Percentiles rank a stretch among this genome's conserved stretches.
Conservation (phyloP, 1,139 yeast species). For the Yamadazyma dendronema region DNA sequence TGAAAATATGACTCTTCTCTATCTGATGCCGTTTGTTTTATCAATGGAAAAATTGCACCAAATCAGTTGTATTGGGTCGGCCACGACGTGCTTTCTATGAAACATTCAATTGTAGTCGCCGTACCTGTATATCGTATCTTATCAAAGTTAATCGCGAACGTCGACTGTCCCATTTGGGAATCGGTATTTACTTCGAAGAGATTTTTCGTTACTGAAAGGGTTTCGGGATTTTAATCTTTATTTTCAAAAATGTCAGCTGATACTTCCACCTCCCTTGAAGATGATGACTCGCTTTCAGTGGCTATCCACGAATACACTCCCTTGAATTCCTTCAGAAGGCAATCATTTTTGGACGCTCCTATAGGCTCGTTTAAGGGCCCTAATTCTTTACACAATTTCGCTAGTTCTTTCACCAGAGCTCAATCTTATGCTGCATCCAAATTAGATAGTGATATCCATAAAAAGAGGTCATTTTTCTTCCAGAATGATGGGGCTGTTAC, state of each 20-base stretch:
- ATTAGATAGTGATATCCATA: conserved; percentile 44
- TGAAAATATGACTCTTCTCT: too few species aligned
- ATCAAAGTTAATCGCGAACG: too few species aligned
- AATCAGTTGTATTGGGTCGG: not conserved
- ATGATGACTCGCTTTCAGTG: conserved; percentile 4
- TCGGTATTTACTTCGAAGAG: not conserved
- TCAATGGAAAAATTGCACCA: not conserved
- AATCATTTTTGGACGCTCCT: conserved; percentile 38
- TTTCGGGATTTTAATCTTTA: too few species aligned
- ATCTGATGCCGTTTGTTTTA: not conserved
- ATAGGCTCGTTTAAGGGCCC: conserved; percentile 49
- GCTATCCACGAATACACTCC: conserved; percentile 18
- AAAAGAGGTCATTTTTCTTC: conserved; percentile 40
- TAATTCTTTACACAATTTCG: conserved; percentile 47
- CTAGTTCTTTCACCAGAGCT: conserved; percentile 47
- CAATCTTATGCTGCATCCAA: conserved; percentile 46
- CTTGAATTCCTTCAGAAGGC: conserved; percentile 22
- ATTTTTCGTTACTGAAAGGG: not conserved
- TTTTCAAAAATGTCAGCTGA: not conserved
- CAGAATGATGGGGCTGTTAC: conserved; percentile 13
- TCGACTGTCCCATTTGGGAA: not conserved
- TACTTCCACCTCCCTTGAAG: conserved; percentile 4
- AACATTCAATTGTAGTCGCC: too few species aligned
- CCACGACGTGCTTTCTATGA: too few species aligned
- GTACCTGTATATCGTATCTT: too few species aligned